Percentiles rank a stretch among this genome's conserved stretches.
These are phyloP conservation scores for Puccinia hordei DNA, from an alignment of 1,284 basidiomycete genomes.

Conservation along the genomic window DNA sequence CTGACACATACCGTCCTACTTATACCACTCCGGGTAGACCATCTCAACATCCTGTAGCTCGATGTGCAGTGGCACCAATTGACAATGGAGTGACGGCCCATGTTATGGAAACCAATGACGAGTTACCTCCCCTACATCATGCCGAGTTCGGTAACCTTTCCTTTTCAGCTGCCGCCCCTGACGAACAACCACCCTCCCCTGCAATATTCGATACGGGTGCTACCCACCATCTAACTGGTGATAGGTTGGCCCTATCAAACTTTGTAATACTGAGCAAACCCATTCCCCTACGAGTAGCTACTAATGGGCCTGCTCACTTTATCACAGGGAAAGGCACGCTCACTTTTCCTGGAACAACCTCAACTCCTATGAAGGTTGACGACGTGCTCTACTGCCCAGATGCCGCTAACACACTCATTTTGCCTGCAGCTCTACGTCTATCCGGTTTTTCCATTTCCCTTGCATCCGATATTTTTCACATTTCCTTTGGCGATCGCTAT, in stretches of 20 bases:
- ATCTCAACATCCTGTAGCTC: neutral
- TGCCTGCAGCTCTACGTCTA: neutral
- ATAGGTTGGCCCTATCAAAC: neutral
- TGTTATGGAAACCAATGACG: too few relatives aligned
- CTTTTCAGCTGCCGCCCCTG: neutral
- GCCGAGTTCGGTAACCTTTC: too few relatives aligned
- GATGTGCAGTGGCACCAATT: neutral
- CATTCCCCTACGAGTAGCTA: neutral
- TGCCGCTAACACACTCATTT: neutral
- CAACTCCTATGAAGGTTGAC: neutral
- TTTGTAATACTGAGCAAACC: neutral
- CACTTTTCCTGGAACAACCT: conserved; percentile 3
- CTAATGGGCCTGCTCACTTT: neutral
- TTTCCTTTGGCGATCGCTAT: neutral
- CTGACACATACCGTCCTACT: too few relatives aligned
- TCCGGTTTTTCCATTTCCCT: neutral
- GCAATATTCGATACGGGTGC: conserved; percentile 23
- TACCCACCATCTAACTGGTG: conserved; percentile 27
- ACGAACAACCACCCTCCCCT: neutral
- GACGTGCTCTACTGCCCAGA: neutral
- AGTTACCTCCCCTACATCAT: too few relatives aligned
- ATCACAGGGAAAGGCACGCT: neutral
- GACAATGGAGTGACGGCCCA: neutral
- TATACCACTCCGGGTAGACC: too few relatives aligned
- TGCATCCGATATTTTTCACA: neutral